Evolutionary conservation across 345 rosid species (phyloP), one percentile per base, ranked within the genome.

Genomic region (Sonneratia caseolaris): DNA sequence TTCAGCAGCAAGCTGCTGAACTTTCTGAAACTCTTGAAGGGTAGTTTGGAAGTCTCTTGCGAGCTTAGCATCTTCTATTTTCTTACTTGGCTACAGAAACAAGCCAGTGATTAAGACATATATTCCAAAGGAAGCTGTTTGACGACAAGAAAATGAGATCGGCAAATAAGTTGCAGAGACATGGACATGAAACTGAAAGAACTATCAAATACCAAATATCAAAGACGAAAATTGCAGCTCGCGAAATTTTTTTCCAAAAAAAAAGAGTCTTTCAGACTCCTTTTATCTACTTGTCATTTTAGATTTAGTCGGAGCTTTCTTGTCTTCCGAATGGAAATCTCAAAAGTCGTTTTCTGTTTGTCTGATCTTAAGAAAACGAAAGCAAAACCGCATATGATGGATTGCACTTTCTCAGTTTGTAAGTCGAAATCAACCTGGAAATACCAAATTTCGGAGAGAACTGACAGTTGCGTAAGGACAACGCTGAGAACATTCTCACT

Each of bases 41-140:
- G 84, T 79, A 4, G 56, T 79, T 64, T 88, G 93, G 61, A 86
- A 88, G 81, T 86, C 93, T 68, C 82, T 83, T 0, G 93, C 93
- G 37, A 88, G 86, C 82, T 86, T 88, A 8, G 90, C 93, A 78
- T 88, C 90, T 78, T 83, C 93, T 12, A 88, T 70, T 69, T 81
- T 88, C 82, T 84, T 88, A 74, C 84, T 81, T 14, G 84, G 64
- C 93, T 88, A 38, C 27, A 51, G 61, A 45, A 71, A 27, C 42
- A 32, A 57, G n/a, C 3, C 5, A 57, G 32, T 57, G 13, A 57
- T 8, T 57, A 57, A 57, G 64, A n/a, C 64, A 57, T 7, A 10
- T n/a, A 4, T 57, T 10, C 64, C 35, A 22, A 57, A 57, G 47
- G 22, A 56, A 56, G 27, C 13, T 22, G 13, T 21, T 8, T 7